phyloP scores from a whole-genome alignment of 140 eudicot genomes.

The Senecio squalidus region DNA sequence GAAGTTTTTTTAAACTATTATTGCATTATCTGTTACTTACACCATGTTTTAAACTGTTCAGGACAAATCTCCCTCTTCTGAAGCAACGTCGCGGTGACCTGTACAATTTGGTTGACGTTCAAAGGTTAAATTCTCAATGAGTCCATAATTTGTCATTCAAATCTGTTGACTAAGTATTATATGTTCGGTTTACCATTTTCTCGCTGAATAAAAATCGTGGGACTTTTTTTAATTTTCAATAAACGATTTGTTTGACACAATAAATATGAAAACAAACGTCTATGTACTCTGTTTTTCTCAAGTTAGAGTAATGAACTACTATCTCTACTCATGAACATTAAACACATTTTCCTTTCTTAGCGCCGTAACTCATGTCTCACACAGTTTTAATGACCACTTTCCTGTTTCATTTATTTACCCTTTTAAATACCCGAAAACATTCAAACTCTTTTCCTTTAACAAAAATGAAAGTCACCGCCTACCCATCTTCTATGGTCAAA shows the following conservation, averaged over 20 bases:
- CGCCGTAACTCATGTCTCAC: conserved; percentile 24
- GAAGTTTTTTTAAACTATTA: neutral
- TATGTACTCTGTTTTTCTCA: neutral
- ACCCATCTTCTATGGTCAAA: conserved; percentile 27
- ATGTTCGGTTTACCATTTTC: conserved; percentile 5
- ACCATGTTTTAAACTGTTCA: conserved; percentile 13
- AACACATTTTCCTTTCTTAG: conserved; percentile 13
- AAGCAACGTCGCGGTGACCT: conserved; percentile 95
- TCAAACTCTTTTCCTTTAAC: conserved; percentile 7
- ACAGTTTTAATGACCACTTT: conserved; percentile 23
- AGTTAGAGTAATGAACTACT: conserved; percentile 10
- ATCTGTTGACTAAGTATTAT: neutral
- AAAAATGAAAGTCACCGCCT: conserved; percentile 36
- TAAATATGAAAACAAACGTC: neutral
- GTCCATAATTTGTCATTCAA: conserved; percentile 1
- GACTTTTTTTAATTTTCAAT: neutral
- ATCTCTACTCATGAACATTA: conserved; percentile 21
- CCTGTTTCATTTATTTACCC: neutral
- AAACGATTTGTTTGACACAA: neutral
- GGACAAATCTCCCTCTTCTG: conserved; percentile 86
- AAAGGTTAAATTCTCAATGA: conserved; percentile 47
- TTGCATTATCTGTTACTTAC: neutral
- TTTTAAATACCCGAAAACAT: conserved; percentile 13
- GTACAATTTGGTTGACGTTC: conserved; percentile 80
- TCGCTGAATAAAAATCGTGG: neutral